Conservation (phyloP, 2,329 filamentous ascomycete genomes). For the Aspergillus oerlinghausenensis region DNA sequence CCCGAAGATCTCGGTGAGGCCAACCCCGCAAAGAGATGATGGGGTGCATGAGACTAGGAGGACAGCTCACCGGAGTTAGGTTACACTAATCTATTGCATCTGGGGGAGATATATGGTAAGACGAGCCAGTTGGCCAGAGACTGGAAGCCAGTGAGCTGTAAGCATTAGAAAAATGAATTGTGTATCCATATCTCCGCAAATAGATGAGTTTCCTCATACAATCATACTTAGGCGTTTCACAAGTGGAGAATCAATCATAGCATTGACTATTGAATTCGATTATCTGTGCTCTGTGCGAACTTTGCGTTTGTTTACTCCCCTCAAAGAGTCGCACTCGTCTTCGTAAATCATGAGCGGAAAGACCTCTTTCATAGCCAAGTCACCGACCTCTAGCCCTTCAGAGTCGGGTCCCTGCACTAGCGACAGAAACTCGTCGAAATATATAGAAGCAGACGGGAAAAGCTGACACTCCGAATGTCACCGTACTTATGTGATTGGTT, state of each 20-base stretch:
- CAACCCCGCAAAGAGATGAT: not conserved
- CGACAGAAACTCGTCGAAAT: not conserved
- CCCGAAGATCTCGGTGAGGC: not conserved
- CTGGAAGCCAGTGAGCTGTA: not conserved
- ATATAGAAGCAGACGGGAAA: not conserved
- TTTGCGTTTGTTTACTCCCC: not conserved
- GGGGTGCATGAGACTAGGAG: not conserved
- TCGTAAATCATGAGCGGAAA: not conserved
- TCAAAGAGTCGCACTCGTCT: not conserved
- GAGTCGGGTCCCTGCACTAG: not conserved
- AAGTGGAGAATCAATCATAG: not conserved
- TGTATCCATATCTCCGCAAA: not conserved
- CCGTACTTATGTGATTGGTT: not conserved
- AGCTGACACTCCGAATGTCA: not conserved
- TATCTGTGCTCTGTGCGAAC: not conserved
- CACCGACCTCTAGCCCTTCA: not conserved
- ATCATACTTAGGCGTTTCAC: not conserved
- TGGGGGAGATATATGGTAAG: not conserved
- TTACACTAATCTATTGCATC: not conserved
- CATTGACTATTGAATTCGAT: not conserved
- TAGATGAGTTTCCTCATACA: not conserved
- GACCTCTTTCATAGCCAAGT: not conserved
- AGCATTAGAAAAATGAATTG: not conserved
- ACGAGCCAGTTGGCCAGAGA: not conserved
- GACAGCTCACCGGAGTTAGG: not conserved